A percentile compares a stretch with the other conserved stretches of the same genome.
Evolutionary conservation across 2,329 filamentous ascomycete species (phyloP).

Genomic region (Huntiella bhutanensis): DNA sequence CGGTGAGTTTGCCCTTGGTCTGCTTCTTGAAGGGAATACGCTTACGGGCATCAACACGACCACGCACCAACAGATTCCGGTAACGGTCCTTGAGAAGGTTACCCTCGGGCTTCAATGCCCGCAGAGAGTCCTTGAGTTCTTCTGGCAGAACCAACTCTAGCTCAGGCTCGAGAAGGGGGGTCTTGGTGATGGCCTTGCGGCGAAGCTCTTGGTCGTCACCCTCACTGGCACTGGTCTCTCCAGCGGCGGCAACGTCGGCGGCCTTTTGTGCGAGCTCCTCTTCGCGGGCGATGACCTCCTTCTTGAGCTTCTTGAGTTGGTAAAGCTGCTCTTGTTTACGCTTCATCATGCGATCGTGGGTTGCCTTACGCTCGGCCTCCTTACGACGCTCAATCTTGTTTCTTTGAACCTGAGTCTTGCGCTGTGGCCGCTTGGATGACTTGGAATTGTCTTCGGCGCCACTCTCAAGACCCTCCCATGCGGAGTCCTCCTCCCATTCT

Average conservation of each 20-base stretch:
- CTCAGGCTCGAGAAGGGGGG: constrained; percentile 48
- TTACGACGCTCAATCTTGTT: constrained; percentile 82
- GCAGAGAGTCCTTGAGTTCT: constrained; percentile 62
- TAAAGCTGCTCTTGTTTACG: constrained; percentile 53
- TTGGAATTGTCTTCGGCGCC: constrained; percentile 47
- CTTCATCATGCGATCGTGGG: constrained; percentile 58
- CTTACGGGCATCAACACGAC: constrained; percentile 70
- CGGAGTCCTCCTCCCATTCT: constrained; percentile 71
- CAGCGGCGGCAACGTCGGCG: constrained; percentile 19
- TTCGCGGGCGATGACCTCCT: constrained; percentile 41
- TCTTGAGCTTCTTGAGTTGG: constrained; percentile 51
- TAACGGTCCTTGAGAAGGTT: constrained; percentile 86
- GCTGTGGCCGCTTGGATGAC: constrained; percentile 51
- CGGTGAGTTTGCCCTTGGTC: constrained; percentile 60
- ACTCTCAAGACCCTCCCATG: constrained; percentile 80
- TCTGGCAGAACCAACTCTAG: constrained; percentile 68
- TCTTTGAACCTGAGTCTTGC: constrained; percentile 71
- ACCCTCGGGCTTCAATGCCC: constrained; percentile 82
- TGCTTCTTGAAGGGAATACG: constrained; percentile 67
- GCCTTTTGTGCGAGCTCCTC: constrained; percentile 25
- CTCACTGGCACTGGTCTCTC: constrained; percentile 31
- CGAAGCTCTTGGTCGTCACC: constrained; percentile 46
- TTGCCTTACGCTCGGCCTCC: constrained; percentile 59
- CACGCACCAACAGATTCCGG: constrained; percentile 68
- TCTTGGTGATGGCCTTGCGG: constrained; percentile 54